Percentiles rank a stretch among this genome's conserved stretches.
phyloP scores from a whole-genome alignment of 2,329 filamentous ascomycete genomes.

The Trichoderma sp. region DNA sequence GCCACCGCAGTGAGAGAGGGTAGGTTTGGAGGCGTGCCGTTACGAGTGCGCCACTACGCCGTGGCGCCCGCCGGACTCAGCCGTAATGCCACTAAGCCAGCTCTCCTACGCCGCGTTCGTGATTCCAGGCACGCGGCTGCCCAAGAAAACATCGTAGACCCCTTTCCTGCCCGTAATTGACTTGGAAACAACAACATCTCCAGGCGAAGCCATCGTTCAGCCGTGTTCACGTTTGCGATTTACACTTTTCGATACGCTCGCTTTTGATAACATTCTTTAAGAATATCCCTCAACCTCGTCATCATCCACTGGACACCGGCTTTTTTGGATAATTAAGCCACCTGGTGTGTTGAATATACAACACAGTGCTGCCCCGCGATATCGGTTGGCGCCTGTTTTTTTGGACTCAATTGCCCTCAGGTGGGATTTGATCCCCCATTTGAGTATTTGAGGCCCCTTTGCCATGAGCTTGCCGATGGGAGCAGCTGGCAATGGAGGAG shows the following conservation, averaged over 20 bases:
- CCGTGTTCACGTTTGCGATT: not conserved
- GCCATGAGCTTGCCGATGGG: constrained; percentile 59
- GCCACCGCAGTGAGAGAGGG: not conserved
- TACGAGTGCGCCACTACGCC: not conserved
- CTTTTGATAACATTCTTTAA: not conserved
- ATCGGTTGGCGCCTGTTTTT: not conserved
- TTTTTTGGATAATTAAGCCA: no score
- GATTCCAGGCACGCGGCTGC: not conserved
- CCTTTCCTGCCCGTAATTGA: not conserved
- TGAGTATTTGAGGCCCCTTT: constrained; percentile 53
- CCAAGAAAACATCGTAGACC: constrained; percentile 22
- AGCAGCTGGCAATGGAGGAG: constrained; percentile 54
- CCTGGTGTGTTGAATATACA: not conserved
- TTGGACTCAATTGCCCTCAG: not conserved
- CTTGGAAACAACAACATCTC: constrained; percentile 14
- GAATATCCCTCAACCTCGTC: not conserved
- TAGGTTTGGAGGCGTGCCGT: constrained; percentile 11
- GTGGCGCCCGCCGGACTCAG: constrained; percentile 23
- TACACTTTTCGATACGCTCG: not conserved
- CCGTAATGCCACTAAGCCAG: constrained; percentile 11
- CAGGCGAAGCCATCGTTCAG: not conserved
- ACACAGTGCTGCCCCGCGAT: not conserved
- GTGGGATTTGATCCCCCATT: constrained; percentile 35
- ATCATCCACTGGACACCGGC: no score
- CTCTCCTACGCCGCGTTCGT: constrained; percentile 2